A percentile compares a stretch with the other conserved stretches of the same genome.
These are phyloP conservation scores for Pseudozyma pruni DNA, from an alignment of 1,284 basidiomycete species.

Conservation along the genomic window DNA sequence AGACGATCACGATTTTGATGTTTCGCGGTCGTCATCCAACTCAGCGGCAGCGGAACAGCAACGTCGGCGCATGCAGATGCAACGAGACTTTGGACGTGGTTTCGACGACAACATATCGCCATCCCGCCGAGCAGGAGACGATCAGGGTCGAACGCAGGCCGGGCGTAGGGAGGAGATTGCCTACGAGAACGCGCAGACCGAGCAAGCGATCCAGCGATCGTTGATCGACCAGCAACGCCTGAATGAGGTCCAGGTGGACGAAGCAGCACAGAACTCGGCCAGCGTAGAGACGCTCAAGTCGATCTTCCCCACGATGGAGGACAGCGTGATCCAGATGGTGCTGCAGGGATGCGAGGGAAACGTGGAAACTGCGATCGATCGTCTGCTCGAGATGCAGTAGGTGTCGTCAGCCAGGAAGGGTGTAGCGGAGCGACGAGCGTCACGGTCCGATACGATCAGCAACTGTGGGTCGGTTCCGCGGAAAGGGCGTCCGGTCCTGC, in stretches of 20 bases:
- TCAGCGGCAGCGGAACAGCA: constrained; percentile 27
- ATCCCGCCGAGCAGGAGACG: constrained; percentile 10
- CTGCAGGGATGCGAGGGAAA: constrained; percentile 56
- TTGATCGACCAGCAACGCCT: constrained; percentile 27
- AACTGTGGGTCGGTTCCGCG: background rate
- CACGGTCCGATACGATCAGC: too few species aligned
- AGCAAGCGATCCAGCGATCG: constrained; percentile 44
- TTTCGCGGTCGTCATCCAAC: constrained; percentile 14
- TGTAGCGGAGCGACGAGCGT: too few species aligned
- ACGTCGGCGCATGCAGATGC: constrained; percentile 39
- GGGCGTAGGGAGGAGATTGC: constrained; percentile 24
- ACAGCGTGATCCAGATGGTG: constrained; percentile 54
- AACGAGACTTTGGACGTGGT: constrained; percentile 30
- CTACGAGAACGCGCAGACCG: constrained; percentile 32
- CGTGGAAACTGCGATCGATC: constrained; percentile 61
- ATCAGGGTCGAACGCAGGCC: constrained; percentile 8
- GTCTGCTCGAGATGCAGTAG: constrained; percentile 58
- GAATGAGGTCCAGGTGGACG: constrained; percentile 19
- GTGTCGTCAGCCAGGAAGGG: too few species aligned
- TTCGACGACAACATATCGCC: constrained; percentile 7
- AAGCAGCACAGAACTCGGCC: constrained; percentile 48
- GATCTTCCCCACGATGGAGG: constrained; percentile 60
- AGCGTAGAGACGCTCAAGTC: constrained; percentile 56
- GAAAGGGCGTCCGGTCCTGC: background rate
- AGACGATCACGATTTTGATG: background rate